These are phyloP conservation scores for Parmales sp. DNA, from an alignment of 108 stramenopile genomes.

Conservation along the genomic window DNA sequence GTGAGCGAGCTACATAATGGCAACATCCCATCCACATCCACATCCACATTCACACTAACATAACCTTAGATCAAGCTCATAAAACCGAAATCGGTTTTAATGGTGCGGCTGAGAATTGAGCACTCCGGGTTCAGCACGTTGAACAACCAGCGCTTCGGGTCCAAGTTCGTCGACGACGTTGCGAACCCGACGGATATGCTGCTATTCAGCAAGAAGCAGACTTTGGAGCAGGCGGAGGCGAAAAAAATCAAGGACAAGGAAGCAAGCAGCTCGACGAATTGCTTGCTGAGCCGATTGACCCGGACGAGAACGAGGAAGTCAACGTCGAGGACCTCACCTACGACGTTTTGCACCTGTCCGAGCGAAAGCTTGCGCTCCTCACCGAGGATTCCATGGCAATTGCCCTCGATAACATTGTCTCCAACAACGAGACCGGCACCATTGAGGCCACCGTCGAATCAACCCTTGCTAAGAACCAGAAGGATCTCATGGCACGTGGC, in stretches of 20 bases:
- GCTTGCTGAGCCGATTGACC: conserved; percentile 47
- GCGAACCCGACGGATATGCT: conserved; percentile 80
- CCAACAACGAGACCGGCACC: conserved; percentile 51
- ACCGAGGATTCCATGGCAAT: conserved; percentile 20
- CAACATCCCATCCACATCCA: no score
- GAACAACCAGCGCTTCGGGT: conserved; percentile 81
- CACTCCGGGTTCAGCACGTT: conserved; percentile 83
- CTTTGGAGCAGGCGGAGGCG: conserved; percentile 18
- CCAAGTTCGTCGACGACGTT: conserved; percentile 76
- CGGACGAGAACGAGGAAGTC: conserved; percentile 65
- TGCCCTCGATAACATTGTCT: conserved; percentile 80
- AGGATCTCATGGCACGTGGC: conserved; percentile 38
- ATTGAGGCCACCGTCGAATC: conserved; percentile 42
- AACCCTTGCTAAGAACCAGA: conserved; percentile 17
- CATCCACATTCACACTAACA: no score
- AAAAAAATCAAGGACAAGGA: conserved; percentile 18
- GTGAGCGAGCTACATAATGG: no score
- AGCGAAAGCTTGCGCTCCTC: conserved; percentile 27
- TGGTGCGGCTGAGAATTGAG: conserved; percentile 88
- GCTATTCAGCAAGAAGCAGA: conserved; percentile 60
- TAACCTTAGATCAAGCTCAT: no score
- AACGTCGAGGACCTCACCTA: conserved; percentile 71
- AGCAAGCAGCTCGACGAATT: conserved; percentile 9
- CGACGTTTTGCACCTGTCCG: conserved; percentile 46
- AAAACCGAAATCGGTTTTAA: conserved; percentile 68